Percentiles rank a stretch among this genome's conserved stretches.
Conservation (phyloP, 768 basidiomycete species). For the Rhodotorula taiwanensis region DNA sequence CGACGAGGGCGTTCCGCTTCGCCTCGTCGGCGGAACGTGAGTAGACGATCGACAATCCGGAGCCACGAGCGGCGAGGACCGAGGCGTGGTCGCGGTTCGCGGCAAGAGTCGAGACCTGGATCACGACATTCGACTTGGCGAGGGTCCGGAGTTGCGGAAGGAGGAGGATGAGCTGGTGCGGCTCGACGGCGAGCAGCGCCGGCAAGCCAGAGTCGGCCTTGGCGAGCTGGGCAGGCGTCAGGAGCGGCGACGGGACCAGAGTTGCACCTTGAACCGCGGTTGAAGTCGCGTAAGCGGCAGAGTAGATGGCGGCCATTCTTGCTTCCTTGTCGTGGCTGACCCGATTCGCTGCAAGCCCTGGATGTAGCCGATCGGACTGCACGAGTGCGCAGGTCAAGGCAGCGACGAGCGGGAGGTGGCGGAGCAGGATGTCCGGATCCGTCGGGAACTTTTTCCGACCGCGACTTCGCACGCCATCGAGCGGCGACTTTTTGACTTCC, state of each 20-base stretch:
- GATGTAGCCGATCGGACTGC: too few species aligned
- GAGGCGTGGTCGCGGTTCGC: slow-evolving; percentile 57
- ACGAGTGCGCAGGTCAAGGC: too few species aligned
- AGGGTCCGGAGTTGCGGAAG: slow-evolving; percentile 50
- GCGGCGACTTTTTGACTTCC: too few species aligned
- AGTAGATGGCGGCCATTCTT: slow-evolving; percentile 18
- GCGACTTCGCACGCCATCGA: too few species aligned
- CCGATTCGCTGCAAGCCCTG: too few species aligned
- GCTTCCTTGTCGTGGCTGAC: too few species aligned
- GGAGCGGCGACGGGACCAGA: slow-evolving; percentile 22
- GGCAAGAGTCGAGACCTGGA: slow-evolving; percentile 59
- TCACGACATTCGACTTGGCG: slow-evolving; percentile 58
- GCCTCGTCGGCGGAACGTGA: slow-evolving; percentile 71
- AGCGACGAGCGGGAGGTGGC: too few species aligned
- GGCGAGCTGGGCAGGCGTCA: slow-evolving; percentile 15
- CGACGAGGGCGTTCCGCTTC: slow-evolving; percentile 82
- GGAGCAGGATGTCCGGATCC: too few species aligned
- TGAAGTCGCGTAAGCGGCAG: slow-evolving; percentile 1
- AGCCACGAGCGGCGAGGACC: slow-evolving; percentile 66
- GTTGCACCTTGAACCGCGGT: slow-evolving; percentile 12
- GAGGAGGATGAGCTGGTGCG: slow-evolving; percentile 25
- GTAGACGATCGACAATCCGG: slow-evolving; percentile 72
- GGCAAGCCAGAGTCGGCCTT: slow-evolving; percentile 1
- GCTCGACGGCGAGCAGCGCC: slow-evolving; percentile 22
- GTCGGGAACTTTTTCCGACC: too few species aligned